Evolutionary conservation across 108 stramenopile genomes (phyloP), one percentile per base, ranked within the genome.

Genomic region (Cyclotella choctawhatcheeana): DNA sequence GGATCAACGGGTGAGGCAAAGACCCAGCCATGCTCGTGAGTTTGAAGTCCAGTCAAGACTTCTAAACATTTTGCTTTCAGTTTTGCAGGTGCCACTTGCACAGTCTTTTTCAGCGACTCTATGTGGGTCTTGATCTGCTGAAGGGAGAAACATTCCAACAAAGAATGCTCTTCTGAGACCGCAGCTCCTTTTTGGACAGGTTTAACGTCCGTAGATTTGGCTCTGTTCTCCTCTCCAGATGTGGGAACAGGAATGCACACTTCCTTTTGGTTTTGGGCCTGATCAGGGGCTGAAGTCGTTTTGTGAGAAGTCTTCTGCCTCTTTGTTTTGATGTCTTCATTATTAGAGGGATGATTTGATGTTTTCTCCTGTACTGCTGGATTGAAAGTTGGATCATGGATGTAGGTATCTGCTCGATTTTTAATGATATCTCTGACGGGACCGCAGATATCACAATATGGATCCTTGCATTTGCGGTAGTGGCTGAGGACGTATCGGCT

Each of bases 401-500:
- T 79, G 24, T 56, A 37, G 25, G 67, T 79, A 17, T 82, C 85
- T 37, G 84, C 69, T 31, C 85, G 85, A 70, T 82, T 87, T 48
- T 94, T 84, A 59, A 99, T 98, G 10, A 95, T 93, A 44, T 98
- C 96, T 18, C 96, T 81, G 5, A 99, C 99, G 20, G 99, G 99
- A 10, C 82, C 95, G 83, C 99, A 99, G 1, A 97, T 96, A 6
- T 94, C 90, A 67, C 99, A 99, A 18, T 82, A 53, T 8, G 82
- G 63, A 71, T 97, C 91, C 73, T 98, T 97, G 78, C 99, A 99
- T 35, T 93, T 84, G 45, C 97, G 91, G 79, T 98, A 98, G 69
- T 99, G 99, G 68, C 95, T 96, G 22, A 99, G 82, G 30, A 99
- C 98, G 67, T 98, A 97, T 44, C 99, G 87, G 59, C 97, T 98